Percentiles rank a stretch among this genome's conserved stretches.
Evolutionary conservation across 768 basidiomycete species (phyloP).

Genomic region (Lepiota venenata): DNA sequence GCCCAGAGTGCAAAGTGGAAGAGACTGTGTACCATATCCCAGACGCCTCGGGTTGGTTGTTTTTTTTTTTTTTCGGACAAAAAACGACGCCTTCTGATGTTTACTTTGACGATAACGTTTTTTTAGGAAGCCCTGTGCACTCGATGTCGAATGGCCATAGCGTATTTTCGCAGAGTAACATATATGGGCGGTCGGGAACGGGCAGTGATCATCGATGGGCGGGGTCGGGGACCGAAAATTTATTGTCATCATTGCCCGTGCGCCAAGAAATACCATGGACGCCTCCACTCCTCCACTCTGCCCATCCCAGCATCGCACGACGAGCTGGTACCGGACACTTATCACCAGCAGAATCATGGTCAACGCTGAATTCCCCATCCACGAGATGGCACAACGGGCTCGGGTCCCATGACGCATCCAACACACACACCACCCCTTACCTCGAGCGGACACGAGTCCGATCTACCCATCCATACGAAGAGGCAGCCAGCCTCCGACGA

Average conservation of each 20-base stretch:
- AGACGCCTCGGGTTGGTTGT: slow-evolving; percentile 24
- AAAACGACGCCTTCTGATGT: slow-evolving; percentile 4
- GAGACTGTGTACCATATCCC: slow-evolving; percentile 40
- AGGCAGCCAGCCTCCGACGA: slow-evolving; percentile 23
- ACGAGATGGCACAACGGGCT: slow-evolving; percentile 2
- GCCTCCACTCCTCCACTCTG: slow-evolving; percentile 2
- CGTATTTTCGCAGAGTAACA: not conserved
- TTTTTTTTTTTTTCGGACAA: not conserved
- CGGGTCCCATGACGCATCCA: slow-evolving; percentile 8
- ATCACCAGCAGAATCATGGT: slow-evolving; percentile 7
- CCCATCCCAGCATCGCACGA: slow-evolving; percentile 8
- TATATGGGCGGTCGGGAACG: slow-evolving; percentile 15
- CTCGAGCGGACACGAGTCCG: slow-evolving; percentile 36
- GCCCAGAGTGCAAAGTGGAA: slow-evolving; percentile 46
- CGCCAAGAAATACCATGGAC: slow-evolving; percentile 10
- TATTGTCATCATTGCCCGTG: slow-evolving; percentile 5
- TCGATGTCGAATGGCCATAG: slow-evolving; percentile 17
- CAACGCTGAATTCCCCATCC: not conserved
- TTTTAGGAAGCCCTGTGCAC: slow-evolving; percentile 29
- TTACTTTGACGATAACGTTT: slow-evolving; percentile 31
- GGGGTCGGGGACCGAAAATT: slow-evolving; percentile 4
- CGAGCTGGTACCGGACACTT: slow-evolving; percentile 2
- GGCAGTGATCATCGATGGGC: slow-evolving; percentile 18
- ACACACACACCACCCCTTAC: slow-evolving; percentile 15
- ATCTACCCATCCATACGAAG: slow-evolving; percentile 35